Conservation (phyloP, 495 filamentous ascomycete species). For the Penicillium turbatum region DNA sequence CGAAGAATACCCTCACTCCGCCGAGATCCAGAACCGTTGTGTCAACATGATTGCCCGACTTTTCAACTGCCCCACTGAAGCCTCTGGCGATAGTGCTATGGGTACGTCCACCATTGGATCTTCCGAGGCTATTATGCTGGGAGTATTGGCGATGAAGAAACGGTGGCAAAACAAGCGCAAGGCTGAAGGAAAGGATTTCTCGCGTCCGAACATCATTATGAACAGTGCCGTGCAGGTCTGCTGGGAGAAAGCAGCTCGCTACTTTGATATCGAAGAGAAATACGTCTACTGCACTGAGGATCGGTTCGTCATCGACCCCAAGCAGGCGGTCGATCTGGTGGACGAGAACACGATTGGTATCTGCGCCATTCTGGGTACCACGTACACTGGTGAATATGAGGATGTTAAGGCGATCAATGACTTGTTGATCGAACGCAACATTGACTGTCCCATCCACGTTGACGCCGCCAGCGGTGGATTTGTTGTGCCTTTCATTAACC, state of each 20-base stretch:
- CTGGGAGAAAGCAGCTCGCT: constrained; percentile 94
- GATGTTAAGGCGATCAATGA: constrained; percentile 88
- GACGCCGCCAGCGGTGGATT: constrained; percentile 90
- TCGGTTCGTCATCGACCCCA: constrained; percentile 82
- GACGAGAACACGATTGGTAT: constrained; percentile 97
- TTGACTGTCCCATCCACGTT: constrained; percentile 83
- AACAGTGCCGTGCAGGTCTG: constrained; percentile 89
- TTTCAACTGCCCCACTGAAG: constrained; percentile 64
- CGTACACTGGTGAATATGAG: constrained; percentile 95
- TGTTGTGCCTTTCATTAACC: constrained; percentile 82
- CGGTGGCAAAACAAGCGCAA: constrained; percentile 82
- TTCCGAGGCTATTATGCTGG: constrained; percentile 89
- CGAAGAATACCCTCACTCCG: constrained; percentile 84
- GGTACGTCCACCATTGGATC: constrained; percentile 83
- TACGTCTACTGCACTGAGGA: constrained; percentile 78
- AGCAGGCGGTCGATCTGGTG: constrained; percentile 73
- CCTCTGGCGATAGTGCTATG: constrained; percentile 54
- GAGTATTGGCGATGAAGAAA: constrained; percentile 89
- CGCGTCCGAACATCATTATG: constrained; percentile 86
- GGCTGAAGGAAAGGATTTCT: constrained; percentile 68
- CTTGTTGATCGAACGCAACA: constrained; percentile 61
- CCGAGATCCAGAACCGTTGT: constrained; percentile 88
- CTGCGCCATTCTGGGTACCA: constrained; percentile 81
- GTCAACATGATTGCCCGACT: constrained; percentile 90
- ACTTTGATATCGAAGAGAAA: constrained; percentile 90